Percentiles rank a stretch among this genome's conserved stretches.
Conservation (phyloP, 1,284 basidiomycete genomes). For the Malassezia restricta region DNA sequence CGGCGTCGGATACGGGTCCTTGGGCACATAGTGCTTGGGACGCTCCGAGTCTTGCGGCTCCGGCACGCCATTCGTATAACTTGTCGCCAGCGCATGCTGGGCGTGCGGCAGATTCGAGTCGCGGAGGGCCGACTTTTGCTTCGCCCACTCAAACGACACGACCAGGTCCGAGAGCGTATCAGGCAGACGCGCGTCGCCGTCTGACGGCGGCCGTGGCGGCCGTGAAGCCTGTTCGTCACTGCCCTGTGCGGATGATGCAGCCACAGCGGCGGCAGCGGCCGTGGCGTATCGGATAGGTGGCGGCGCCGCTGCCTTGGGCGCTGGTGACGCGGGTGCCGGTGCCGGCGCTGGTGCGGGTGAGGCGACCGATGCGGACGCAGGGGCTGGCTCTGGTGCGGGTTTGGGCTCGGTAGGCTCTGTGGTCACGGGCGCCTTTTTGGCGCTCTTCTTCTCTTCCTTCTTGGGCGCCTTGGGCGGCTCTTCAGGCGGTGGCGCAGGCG, state of each 20-base stretch:
- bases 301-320: conserved; percentile 49
- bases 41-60: conserved; percentile 66
- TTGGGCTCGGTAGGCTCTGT: conserved; percentile 13
- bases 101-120: conserved; percentile 61
- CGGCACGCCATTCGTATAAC: conserved; percentile 67
- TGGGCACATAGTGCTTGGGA: conserved; percentile 79
- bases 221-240: conserved; percentile 20
- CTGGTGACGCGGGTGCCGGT: conserved; percentile 13
- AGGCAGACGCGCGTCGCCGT: conserved; percentile 49
- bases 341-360: conserved; percentile 47
- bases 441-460: conserved; percentile 19
- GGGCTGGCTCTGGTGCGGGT: too few species aligned
- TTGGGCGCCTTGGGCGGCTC: conserved; percentile 17
- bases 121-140: conserved; percentile 81
- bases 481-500: conserved; percentile 2
- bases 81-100: conserved; percentile 80
- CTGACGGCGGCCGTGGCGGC: conserved; percentile 16
- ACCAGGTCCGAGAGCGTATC: conserved; percentile 83
- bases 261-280: not conserved
- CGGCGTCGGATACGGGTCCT: conserved; percentile 83
- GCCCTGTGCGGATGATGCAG: conserved; percentile 2
- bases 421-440: conserved; percentile 19
- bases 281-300: conserved; percentile 49
- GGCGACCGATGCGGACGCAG: not conserved
- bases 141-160: conserved; percentile 78